phyloP scores from a whole-genome alignment of 345 rosid species.

The Eucalyptus fibrosa region DNA sequence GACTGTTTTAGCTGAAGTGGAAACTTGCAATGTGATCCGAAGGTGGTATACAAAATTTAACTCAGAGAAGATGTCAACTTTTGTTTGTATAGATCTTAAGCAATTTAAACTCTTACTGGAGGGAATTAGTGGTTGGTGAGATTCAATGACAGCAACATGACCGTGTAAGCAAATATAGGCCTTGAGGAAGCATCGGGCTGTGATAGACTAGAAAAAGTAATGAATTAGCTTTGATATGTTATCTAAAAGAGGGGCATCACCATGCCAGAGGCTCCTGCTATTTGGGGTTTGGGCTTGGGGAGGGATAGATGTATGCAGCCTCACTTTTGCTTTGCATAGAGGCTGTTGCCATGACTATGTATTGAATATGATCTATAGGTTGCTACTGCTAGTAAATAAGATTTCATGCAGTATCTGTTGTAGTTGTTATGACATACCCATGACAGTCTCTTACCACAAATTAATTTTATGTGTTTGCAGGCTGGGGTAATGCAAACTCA shows the following conservation, averaged over 20 bases:
- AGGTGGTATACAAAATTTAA: background rate
- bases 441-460: background rate
- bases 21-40: background rate
- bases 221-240: background rate
- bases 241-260: background rate
- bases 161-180: background rate
- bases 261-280: background rate
- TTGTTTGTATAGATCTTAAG: background rate
- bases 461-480: slow-evolving; percentile 12
- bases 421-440: background rate
- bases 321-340: background rate
- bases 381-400: background rate
- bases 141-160: background rate
- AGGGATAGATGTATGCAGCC: background rate
- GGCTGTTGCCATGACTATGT: background rate
- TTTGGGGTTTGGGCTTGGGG: background rate
- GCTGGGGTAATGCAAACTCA: slow-evolving; percentile 67
- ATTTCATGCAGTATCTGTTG: background rate
- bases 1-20: background rate
- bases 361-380: background rate
- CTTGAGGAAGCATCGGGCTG: background rate
- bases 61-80: background rate
- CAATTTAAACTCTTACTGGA: background rate
- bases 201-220: background rate
- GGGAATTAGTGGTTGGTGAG: background rate